Base-by-base conservation (phyloP, 768 basidiomycete genomes). In the Hygrophorus pudorinus region DNA sequence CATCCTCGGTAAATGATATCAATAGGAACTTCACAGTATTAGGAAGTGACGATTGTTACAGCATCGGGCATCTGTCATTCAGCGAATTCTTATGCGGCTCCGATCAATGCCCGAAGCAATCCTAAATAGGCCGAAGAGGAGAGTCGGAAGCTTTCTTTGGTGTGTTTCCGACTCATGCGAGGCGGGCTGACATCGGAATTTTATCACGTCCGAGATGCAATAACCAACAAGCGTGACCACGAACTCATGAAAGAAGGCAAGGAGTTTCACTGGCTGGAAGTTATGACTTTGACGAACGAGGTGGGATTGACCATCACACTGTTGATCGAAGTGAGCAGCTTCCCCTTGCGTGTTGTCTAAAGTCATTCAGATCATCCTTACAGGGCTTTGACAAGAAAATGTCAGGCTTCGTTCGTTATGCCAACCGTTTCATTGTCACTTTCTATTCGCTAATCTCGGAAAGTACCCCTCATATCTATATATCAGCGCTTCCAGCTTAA, bases 141-240 rank as follows among this genome's bases (percentile, higher is more conserved):
- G 37, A 27, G n/a, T 21, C 38, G 28, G 13, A 38, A 32, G 13
- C 18, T 47, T 14, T 11, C 40, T 1, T 12, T 47, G 17, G 21
- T 50, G 6, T 58, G 56, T 31, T 48, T 70, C 7, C 40, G 44
- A 17, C 47, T 58, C 27, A 65, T 70, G 67, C 48, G 47, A 11
- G 42, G 35, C 33, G 51, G 47, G n/a, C 61, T 70, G 33, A 51
- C 45, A 39, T 70, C 71, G 53, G 68, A 70, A 30, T 66, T 71
- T 8, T 70, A 65, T 20, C 69, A 70, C 33, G 29, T 53, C 4
- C 14, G 17, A 16, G 24, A 42, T 14, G 16, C 40, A 12, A 39
- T 9, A 56, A 2, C 48, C 38, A 27, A 47, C 33, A 5, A 27
- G 18, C 8, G 12, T 20, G 29, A 21, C 17, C 1, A 37, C 18